phyloP scores from a whole-genome alignment of 257 asterid genomes.

The Ilex aquifolium region DNA sequence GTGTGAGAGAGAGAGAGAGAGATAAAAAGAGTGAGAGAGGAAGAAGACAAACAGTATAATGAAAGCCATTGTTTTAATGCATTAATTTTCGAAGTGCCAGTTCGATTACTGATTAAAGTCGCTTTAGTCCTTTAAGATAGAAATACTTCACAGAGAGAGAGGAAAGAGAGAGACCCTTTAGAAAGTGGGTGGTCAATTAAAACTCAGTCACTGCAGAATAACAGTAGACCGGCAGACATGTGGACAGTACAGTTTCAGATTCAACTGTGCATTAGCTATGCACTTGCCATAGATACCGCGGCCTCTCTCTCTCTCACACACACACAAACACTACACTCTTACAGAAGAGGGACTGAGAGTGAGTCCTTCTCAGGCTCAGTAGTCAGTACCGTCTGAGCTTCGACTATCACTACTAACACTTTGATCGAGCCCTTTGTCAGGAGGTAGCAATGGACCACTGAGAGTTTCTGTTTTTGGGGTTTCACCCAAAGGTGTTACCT shows the following conservation, averaged over 20 bases:
- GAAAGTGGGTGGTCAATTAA: conserved; percentile 31
- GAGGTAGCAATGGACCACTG: conserved; percentile 84
- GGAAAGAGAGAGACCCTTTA: conserved; percentile 7
- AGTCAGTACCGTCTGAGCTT: conserved; percentile 7
- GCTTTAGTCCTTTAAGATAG: conserved; percentile 4
- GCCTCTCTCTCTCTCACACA: conserved; percentile 3
- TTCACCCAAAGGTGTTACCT: conserved; percentile 76
- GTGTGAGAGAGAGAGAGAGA: conserved; percentile 8
- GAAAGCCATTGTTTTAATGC: conserved; percentile 42
- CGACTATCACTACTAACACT: conserved; percentile 45
- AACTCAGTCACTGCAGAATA: conserved; percentile 23
- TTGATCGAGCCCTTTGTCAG: conserved; percentile 59
- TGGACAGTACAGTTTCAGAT: conserved; percentile 34
- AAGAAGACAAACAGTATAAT: conserved; percentile 33
- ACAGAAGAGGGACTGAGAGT: conserved; percentile 4
- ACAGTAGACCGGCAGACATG: conserved; percentile 21
- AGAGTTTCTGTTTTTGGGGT: conserved; percentile 89
- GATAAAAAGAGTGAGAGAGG: conserved; percentile 12
- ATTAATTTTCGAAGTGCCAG: conserved; percentile 44
- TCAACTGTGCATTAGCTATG: conserved; percentile 38
- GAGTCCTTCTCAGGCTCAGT: conserved; percentile 8
- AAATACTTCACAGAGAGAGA: neutral
- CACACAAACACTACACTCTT: conserved; percentile 16
- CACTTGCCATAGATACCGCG: conserved; percentile 34
- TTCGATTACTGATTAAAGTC: conserved; percentile 29